Evolutionary conservation across 2,329 filamentous ascomycete species (phyloP), one percentile per base, ranked within the genome.

Genomic region (Emericellopsis atlantica): DNA sequence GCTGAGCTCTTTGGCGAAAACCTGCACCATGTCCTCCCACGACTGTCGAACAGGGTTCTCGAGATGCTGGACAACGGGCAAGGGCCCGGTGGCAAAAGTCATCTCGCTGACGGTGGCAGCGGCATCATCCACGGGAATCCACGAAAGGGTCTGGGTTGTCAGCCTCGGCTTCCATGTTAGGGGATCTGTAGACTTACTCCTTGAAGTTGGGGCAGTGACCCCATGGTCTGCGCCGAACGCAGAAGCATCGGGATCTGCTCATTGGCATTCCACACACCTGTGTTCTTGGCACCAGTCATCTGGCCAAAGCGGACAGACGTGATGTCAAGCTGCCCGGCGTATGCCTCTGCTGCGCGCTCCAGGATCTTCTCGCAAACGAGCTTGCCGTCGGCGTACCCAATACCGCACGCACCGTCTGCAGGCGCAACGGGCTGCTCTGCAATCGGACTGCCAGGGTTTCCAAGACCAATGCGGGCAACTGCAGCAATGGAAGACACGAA

Each of bases 401-500:
- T 44, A 6, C 46, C 45, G 31, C 44, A 48, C 3, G 47, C 44
- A 4, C 40, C 43, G 11, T 46, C 44, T n/a, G 36, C 42, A 4
- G 43, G 40, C 4, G 43, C 36, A 1, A 45, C 47, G 7, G 47
- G 47, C 2, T 41, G 1, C 18, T 35, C 32, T 12, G 43, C 35
- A n/a, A 51, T 47, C 22, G 37, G 22, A 21, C 24, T 22, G 18
- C 45, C 43, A 8, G 40, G 37, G 21, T 24, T 44, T 4, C 12
- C 24, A 7, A 48, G 40, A 8, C 44, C 43, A 18, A 44, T 5
- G 32, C 41, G 41, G n/a, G 44, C 46, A 3, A 53, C 49, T 8
- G 49, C 51, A 7, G 55, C 53, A 32, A 58, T 56, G 1, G 55
- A 57, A 3, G 54, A 57, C 9, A 52, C 41, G 42, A 58, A 58